phyloP scores from a whole-genome alignment of 148 eudicot genomes.

The Chenopodium quinoa region DNA sequence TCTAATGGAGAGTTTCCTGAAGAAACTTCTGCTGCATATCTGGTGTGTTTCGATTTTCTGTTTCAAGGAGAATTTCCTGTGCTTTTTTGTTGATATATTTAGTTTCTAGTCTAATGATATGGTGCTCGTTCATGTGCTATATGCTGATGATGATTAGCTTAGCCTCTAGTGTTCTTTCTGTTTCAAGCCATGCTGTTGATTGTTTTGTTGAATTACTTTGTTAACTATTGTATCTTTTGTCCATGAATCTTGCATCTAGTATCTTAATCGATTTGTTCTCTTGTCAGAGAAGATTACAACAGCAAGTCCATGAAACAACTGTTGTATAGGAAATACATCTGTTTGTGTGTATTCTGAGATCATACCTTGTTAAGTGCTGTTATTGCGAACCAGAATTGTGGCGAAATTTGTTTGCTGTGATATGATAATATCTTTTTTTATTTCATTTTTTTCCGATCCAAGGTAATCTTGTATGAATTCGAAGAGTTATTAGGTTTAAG shows the following conservation, averaged over 20 bases:
- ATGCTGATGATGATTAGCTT: too few species aligned
- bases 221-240: neutral
- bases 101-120: too few species aligned
- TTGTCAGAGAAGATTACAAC: neutral
- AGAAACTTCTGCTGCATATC: constrained; percentile 84
- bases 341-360: neutral
- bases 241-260: too few species aligned
- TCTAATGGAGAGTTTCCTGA: constrained; percentile 97
- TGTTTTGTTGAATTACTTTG: neutral
- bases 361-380: too few species aligned
- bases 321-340: too few species aligned
- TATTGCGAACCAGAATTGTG: neutral
- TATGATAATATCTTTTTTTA: neutral
- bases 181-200: neutral
- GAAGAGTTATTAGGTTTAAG: neutral
- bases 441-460: neutral
- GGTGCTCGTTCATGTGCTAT: too few species aligned
- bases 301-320: neutral
- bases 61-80: neutral
- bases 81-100: neutral
- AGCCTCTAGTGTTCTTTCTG: too few species aligned
- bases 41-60: constrained; percentile 44
- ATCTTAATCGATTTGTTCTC: neutral
- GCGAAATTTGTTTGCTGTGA: neutral
- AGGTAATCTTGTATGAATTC: neutral